A percentile compares a stretch with the other conserved stretches of the same genome.
Conservation (phyloP, 2,329 filamentous ascomycete species). For the Microsporum canis region DNA sequence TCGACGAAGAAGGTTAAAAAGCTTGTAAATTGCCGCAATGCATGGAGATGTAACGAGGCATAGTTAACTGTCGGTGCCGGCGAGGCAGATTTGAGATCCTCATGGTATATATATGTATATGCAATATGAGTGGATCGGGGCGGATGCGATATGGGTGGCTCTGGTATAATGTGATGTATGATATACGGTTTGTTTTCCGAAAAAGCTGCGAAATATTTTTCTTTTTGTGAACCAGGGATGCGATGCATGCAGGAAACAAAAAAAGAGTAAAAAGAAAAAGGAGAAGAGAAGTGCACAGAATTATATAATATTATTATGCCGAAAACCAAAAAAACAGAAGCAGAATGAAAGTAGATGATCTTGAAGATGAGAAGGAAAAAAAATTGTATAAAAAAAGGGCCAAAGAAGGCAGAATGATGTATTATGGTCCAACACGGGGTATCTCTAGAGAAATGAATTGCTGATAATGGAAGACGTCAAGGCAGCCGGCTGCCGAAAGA, state of each 20-base stretch:
- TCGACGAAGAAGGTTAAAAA: background rate
- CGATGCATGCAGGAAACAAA: background rate
- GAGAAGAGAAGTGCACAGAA: background rate
- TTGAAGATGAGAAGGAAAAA: background rate
- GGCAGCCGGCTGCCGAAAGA: constrained; percentile 12
- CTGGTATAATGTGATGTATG: background rate
- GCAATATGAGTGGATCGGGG: background rate
- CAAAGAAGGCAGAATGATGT: constrained; percentile 3
- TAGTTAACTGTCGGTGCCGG: background rate
- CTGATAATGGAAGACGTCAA: constrained; percentile 1
- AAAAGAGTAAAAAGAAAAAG: background rate
- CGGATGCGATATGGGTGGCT: background rate
- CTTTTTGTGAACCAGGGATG: background rate
- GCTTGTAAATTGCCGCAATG: background rate
- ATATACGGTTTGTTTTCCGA: constrained; percentile 2
- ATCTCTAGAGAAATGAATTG: constrained; percentile 3
- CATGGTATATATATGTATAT: background rate
- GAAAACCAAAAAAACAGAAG: background rate
- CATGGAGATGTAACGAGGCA: background rate
- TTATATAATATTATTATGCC: constrained; percentile 4
- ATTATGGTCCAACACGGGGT: constrained; percentile 5
- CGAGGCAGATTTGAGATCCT: constrained; percentile 2
- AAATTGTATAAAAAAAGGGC: background rate
- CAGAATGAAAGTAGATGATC: background rate
- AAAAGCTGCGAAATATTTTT: background rate